Base-by-base conservation (phyloP, 768 basidiomycete species). In the Coprinopsis marcescibilis region DNA sequence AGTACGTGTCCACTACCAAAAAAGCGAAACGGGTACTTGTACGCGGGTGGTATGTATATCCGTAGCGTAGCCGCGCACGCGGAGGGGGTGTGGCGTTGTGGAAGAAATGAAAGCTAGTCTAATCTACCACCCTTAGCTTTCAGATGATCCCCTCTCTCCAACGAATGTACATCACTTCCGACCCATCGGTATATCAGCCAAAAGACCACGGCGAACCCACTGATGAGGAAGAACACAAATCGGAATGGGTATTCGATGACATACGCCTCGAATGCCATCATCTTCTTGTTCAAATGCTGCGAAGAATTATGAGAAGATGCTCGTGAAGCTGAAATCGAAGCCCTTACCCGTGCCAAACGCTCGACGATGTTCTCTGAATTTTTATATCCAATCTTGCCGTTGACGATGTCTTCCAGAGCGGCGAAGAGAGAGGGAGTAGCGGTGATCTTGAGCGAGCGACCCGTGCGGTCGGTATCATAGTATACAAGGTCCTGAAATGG, bases 341-440 rank as follows among this genome's bases (percentile, higher is more conserved):
- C 32, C 34, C 64, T 5, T 60, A 87, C 86, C 50, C 81, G 65
- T 0, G 81, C 79, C 7, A 76, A 50, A 29, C 89, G 74, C 60
- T 91, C 88, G 12, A 88, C 57, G 3, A 74, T 30, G 55, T 81
- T 88, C 56, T 85, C 86, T 1, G 89, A 90, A 48, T 88, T 65
- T 55, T 77, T 81, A 52, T 73, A 70, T 3, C 55, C 34, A 0
- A 82, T 60, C 1, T 67, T 68, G 0, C 77, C 79, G 21, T 66
- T 64, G 0, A 77, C 70, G 6, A 83, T 77, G 13, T 78, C 83
- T 33, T 89, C 83, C 4, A 95, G 69, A 2, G 86, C 76, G 1
- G 80, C 75, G 43, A 86, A 83, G 27, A 95, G 67, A 50, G 76
- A 67, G 15, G 57, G 55, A 1, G 63, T 63, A 0, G 69, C 68